Evolutionary conservation across 148 eudicot genomes (phyloP), one percentile per base, ranked within the genome.

Genomic region (Vaccinium darrowii): DNA sequence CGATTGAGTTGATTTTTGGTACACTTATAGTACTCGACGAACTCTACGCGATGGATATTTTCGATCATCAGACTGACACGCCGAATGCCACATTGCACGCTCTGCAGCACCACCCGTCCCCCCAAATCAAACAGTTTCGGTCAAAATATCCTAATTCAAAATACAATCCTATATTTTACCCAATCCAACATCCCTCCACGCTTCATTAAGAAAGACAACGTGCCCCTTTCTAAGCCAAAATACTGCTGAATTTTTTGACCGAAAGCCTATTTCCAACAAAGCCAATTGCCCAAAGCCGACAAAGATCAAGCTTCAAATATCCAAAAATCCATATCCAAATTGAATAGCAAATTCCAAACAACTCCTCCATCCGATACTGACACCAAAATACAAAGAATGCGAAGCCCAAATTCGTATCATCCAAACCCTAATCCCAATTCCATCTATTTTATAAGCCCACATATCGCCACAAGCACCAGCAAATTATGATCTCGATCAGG

Each of bases 241-340:
- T 33, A 36, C 1, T 56, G 39, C 52, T 57, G 21, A 36, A 36
- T 54, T 58, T 58, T 19, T 13, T 15, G 2, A 53, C 52, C 33
- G 3, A 50, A 8, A 52, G 19, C 12, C 39, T 8, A 82, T 51
- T 81, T 71, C 78, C 63, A 30, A 82, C 15, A 36, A 72, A 30
- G 15, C 43, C 15, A 83, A 83, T 16, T 2, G 30, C 7, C 67
- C 69, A 21, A 53, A 82, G 14, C 25, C 19, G 1, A 36, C 19
- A 52, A 27, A 23, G 73, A 67, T 25, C 73, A 1, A 19, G 30
- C 84, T 82, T 53, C 39, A 9, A 73, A 0, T 30, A 33, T 72
- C 78, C 78, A 72, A 72, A 82, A n/a, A n/a, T n/a, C n/a, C n/a
- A n/a, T n/a, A n/a, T 19, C 30, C 30, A 30, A 67, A 51, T 67